These are phyloP conservation scores for Austroboletus eburneus DNA, from an alignment of 768 basidiomycete species.

Conservation along the genomic window DNA sequence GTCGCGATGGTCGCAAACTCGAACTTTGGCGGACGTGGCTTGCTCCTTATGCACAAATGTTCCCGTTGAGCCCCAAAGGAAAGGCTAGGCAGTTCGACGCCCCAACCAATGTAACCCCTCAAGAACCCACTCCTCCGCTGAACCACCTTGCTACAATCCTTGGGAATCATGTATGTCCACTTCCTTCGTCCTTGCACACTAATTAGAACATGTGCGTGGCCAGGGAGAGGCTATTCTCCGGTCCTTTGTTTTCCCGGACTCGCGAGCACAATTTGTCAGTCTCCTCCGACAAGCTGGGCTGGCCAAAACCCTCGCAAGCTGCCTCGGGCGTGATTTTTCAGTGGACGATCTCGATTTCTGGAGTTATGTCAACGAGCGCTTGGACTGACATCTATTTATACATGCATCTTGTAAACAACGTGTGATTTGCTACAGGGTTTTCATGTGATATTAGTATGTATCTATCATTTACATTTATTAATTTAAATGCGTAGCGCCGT, in stretches of 20 bases:
- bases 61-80: slow-evolving; percentile 23
- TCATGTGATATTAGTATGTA: no score
- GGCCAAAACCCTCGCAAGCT: slow-evolving; percentile 25
- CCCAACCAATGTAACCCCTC: slow-evolving; percentile 5
- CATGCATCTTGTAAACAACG: no score
- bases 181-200: not conserved
- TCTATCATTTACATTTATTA: not conserved
- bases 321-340: slow-evolving; percentile 27
- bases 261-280: slow-evolving; percentile 61
- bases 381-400: slow-evolving; percentile 1
- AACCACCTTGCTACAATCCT: slow-evolving; percentile 51
- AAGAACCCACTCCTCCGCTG: slow-evolving; percentile 26
- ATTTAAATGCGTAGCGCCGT: no score
- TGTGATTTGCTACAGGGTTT: no score
- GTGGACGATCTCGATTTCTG: slow-evolving; percentile 57
- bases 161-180: slow-evolving; percentile 52
- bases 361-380: slow-evolving; percentile 46
- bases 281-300: slow-evolving; percentile 49
- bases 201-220: slow-evolving; percentile 7
- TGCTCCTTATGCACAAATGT: slow-evolving; percentile 29
- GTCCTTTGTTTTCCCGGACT: slow-evolving; percentile 71
- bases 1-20: slow-evolving; percentile 67
- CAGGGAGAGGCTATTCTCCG: slow-evolving; percentile 56
- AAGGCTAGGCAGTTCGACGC: slow-evolving; percentile 44
- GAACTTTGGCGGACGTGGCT: slow-evolving; percentile 79